Base-by-base conservation (phyloP, 208 protist genomes). In the Crithidia bombi region DNA sequence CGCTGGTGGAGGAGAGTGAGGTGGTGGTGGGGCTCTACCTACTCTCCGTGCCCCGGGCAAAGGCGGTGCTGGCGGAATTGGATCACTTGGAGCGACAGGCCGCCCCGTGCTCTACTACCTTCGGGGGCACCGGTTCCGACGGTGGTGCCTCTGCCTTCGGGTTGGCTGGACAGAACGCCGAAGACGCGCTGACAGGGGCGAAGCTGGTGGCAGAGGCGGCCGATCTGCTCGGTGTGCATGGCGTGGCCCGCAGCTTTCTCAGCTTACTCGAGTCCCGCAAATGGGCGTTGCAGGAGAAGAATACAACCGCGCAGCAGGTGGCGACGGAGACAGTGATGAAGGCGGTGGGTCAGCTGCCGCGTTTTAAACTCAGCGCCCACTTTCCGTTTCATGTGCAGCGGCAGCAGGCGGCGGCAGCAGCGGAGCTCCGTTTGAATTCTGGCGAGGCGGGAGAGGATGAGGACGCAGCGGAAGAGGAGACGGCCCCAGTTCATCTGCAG, bases 11-110 rank as follows among this genome's bases (percentile, higher is more conserved):
- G 36, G 88, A 93, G 62, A 93, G 88, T 55, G 78, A 90, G 35
- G 76, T 89, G 28, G 84, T 93, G 23, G 33, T 86, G 39, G 88
- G 85, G 32, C 52, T 93, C 3, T 91, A 90, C 78, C 69, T 93
- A 12, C 50, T 93, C 12, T 73, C 83, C 5, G 61, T 92, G 39
- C 72, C 73, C 15, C 72, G 73, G 28, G 75, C 84, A 0, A 39
- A 75, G 17, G 57, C 54, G 21, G 69, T 55, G 6, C 55, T 87
- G 15, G 70, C 58, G 44, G 35, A 47, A 33, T 75, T 83, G 14
- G 79, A 87, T 59, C 51, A 69, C 56, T 23, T 75, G 17, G 46
- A 61, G 30, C 19, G 10, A 9, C 30, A 50, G 36, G 50, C 63
- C 9, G 41, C 41, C 30, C 26, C 49, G 21, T 25, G 62, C 25